Base-by-base conservation (phyloP, 768 basidiomycete genomes). In the Boletus patriciae region DNA sequence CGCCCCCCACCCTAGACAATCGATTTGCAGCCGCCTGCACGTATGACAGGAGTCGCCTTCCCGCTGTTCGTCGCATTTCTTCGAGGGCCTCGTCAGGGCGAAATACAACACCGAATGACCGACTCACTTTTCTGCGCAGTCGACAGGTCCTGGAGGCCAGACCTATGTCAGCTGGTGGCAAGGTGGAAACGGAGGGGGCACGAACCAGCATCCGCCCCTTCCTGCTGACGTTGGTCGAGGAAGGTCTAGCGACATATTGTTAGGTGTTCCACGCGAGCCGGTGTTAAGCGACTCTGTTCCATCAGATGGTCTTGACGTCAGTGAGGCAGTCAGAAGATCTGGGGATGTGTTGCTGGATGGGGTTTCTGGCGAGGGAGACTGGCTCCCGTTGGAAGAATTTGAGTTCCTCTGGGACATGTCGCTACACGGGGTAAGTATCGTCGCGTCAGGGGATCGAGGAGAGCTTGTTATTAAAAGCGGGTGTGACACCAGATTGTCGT, bases 11-110 rank as follows among this genome's bases (percentile, higher is more conserved):
- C 91, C 91, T 5, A 93, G 77, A 72, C 91, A 93, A 50, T 87
- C 79, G 65, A 93, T 90, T 46, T 85, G 86, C 37, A 93, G 78
- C 49, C 91, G 87, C 57, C 83, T 80, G 70, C 91, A 93, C 1
- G 91, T 93, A 63, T 83, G 80, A 74, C 90, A 93, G 3, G 90
- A 87, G 71, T 89, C 83, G 58, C 83, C 86, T 66, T 88, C 86
- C 61, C 88, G 84, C 62, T 90, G 85, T 66, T 93, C 90, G 70
- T 93, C 90, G 71, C 90, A 93, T 88, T 93, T 93, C 90, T 92
- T 70, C 6, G 25, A 50, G 56, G 46, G 27, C 37, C 47, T 25
- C 9, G 57, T 62, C 47, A 60, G 21, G 31, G 33, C 36, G 42
- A 43, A 46, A 48, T 3, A 37, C 9, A 15, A 0, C 3, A 33